A percentile compares a stretch with the other conserved stretches of the same genome.
These are phyloP conservation scores for Sisymbrium altissimum DNA, from an alignment of 345 rosid species.

Conservation along the genomic window DNA sequence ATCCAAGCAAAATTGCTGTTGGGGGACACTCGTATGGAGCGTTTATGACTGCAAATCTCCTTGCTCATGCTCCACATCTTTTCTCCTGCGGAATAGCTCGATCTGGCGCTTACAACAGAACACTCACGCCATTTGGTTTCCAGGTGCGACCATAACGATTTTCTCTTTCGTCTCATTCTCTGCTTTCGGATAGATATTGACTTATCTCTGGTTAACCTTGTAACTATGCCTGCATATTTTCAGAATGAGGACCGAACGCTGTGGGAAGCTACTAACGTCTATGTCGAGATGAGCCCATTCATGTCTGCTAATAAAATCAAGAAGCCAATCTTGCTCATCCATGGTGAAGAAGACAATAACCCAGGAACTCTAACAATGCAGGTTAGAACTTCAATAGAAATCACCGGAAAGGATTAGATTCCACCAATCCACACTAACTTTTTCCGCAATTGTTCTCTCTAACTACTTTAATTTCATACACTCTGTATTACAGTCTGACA, in stretches of 20 bases:
- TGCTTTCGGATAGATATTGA: slow-evolving; percentile 14
- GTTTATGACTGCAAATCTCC: slow-evolving; percentile 96
- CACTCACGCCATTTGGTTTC: slow-evolving; percentile 97
- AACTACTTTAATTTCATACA: slow-evolving; percentile 19
- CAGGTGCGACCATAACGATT: slow-evolving; percentile 49
- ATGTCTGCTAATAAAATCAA: slow-evolving; percentile 93
- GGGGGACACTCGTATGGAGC: slow-evolving; percentile 99
- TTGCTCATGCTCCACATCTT: slow-evolving; percentile 97
- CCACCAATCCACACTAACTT: not conserved
- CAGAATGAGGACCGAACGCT: slow-evolving; percentile 97
- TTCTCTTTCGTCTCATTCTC: not conserved
- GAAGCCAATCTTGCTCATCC: slow-evolving; percentile 93
- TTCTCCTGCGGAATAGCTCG: slow-evolving; percentile 96
- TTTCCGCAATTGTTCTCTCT: not conserved
- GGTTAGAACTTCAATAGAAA: slow-evolving; percentile 38
- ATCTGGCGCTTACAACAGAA: slow-evolving; percentile 98
- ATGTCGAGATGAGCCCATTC: slow-evolving; percentile 98
- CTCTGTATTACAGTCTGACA: slow-evolving; percentile 63
- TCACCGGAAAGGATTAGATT: not conserved
- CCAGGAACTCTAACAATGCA: slow-evolving; percentile 98
- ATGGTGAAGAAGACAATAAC: slow-evolving; percentile 98
- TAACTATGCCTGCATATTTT: not conserved
- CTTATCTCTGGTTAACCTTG: not conserved
- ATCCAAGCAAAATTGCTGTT: slow-evolving; percentile 82
- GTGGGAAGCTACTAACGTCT: slow-evolving; percentile 85